Conservation (phyloP, 78 protist species). For the Isochrysis galbana region DNA sequence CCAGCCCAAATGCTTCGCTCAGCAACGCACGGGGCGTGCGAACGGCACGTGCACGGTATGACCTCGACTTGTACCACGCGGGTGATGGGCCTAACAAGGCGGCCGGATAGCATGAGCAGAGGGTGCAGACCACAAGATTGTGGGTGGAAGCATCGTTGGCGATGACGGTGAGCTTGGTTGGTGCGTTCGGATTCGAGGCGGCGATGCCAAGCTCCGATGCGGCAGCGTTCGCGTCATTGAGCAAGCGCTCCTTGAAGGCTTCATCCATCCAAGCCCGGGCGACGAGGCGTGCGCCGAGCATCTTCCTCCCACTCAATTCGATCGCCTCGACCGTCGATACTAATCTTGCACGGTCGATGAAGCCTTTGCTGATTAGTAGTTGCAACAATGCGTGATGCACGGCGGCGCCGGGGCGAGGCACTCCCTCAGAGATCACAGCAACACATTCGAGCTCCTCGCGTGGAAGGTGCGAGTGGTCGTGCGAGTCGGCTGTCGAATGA, state of each 20-base stretch:
- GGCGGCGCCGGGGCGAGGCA: no score
- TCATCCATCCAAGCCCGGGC: slow-evolving; percentile 52
- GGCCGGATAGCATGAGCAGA: slow-evolving; percentile 66
- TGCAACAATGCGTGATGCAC: no score
- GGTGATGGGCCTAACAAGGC: slow-evolving; percentile 57
- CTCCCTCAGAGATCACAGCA: no score
- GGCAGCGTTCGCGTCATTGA: slow-evolving; percentile 35
- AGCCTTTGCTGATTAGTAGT: no score
- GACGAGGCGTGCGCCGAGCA: slow-evolving; percentile 42
- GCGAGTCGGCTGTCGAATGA: no score
- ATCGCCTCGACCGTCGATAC: not conserved
- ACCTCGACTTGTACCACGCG: slow-evolving; percentile 50
- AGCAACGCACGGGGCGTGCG: slow-evolving; percentile 59
- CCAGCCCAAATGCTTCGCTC: slow-evolving; percentile 38
- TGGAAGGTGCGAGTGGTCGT: no score
- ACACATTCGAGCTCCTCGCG: no score
- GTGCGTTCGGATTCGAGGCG: not conserved
- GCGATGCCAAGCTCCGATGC: slow-evolving; percentile 5
- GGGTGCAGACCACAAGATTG: slow-evolving; percentile 64
- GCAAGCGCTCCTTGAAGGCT: not conserved
- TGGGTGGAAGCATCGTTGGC: slow-evolving; percentile 27
- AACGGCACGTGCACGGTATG: slow-evolving; percentile 56
- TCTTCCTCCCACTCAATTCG: not conserved
- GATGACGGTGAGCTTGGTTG: slow-evolving; percentile 10
- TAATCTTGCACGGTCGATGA: no score